A percentile compares a stretch with the other conserved stretches of the same genome.
Evolutionary conservation across 805 yeast genomes (phyloP).

Genomic region (Saccharomycopsis babjevae): DNA sequence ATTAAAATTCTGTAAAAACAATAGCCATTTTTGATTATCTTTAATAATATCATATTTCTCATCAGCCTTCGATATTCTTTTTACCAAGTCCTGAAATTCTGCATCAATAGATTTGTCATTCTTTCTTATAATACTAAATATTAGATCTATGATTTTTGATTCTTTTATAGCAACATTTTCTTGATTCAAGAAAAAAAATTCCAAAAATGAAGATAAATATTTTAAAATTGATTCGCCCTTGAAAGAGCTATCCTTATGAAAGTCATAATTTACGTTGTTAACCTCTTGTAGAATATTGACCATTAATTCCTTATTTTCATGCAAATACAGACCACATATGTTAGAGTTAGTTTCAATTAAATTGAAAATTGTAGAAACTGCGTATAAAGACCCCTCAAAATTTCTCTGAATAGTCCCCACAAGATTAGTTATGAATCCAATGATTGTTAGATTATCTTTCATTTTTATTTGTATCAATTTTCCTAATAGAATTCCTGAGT

Average conservation of each 20-base stretch:
- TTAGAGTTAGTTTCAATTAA: constrained; percentile 11
- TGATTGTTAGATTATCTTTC: not conserved
- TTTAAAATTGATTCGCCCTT: constrained; percentile 31
- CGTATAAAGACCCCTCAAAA: not conserved
- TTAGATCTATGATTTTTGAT: constrained; percentile 13
- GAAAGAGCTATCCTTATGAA: constrained; percentile 26
- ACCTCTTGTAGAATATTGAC: not conserved
- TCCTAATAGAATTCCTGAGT: constrained; percentile 30
- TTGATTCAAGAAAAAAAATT: not conserved
- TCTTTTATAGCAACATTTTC: not conserved
- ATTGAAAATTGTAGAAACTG: constrained; percentile 7
- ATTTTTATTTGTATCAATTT: constrained; percentile 1
- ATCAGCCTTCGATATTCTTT: constrained; percentile 7
- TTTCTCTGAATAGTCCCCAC: not conserved
- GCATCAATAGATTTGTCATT: constrained; percentile 20
- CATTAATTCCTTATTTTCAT: not conserved
- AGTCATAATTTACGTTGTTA: constrained; percentile 23
- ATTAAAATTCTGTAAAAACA: constrained; percentile 11
- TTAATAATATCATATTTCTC: constrained; percentile 12
- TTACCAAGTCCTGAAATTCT: constrained; percentile 26
- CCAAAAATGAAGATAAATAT: constrained; percentile 17
- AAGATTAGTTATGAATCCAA: constrained; percentile 11
- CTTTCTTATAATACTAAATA: constrained; percentile 25
- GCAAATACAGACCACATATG: constrained; percentile 12
- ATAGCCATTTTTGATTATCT: not conserved